A percentile compares a stretch with the other conserved stretches of the same genome.
phyloP scores from a whole-genome alignment of 805 yeast genomes.

The Pichia thaimueangensis region DNA sequence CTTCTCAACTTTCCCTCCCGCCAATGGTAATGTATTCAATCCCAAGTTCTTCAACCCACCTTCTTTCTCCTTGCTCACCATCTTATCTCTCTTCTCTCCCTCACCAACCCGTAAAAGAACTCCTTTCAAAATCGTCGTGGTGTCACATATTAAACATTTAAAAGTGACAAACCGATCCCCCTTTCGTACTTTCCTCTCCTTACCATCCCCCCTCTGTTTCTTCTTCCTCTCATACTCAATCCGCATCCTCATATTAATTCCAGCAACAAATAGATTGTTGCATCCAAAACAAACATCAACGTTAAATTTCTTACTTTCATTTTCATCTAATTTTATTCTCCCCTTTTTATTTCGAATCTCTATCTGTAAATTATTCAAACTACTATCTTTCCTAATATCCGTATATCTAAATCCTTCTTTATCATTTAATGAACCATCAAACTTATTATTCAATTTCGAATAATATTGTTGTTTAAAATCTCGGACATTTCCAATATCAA shows the following conservation, averaged over 20 bases:
- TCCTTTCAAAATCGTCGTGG: too few species aligned
- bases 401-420: background rate
- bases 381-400: too few species aligned
- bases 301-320: background rate
- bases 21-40: too few species aligned
- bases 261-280: slow-evolving; percentile 12
- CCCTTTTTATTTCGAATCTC: too few species aligned
- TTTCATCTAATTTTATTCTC: background rate
- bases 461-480: slow-evolving; percentile 2
- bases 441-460: background rate
- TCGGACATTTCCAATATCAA: background rate
- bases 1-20: slow-evolving; percentile 5
- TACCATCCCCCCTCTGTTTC: slow-evolving; percentile 4
- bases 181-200: slow-evolving; percentile 6
- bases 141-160: too few species aligned
- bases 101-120: too few species aligned
- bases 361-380: too few species aligned
- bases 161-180: too few species aligned
- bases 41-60: too few species aligned
- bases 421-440: background rate
- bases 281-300: slow-evolving; percentile 9
- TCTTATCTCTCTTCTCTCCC: too few species aligned
- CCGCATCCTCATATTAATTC: slow-evolving; percentile 13
- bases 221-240: slow-evolving; percentile 9
- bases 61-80: background rate